Base-by-base conservation (phyloP, 371 early-diverging fungal genomes). In the Mortierella sp. region DNA sequence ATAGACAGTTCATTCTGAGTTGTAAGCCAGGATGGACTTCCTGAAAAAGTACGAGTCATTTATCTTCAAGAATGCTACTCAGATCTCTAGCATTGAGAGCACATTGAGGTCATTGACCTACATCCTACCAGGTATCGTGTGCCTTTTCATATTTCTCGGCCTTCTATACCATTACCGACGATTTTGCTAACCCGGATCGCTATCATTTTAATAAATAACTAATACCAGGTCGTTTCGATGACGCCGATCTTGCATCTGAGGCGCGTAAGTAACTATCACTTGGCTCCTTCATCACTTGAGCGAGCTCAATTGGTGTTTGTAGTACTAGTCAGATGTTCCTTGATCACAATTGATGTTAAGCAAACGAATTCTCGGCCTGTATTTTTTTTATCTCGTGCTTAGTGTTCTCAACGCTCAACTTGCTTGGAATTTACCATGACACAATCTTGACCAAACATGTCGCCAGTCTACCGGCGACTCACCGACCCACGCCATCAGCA, bases 181-280 rank as follows among this genome's bases (percentile, higher is more conserved):
- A 3, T 59, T 32, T 61, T n/a, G n/a, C 11, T 43, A 3, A 10
- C 10, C 43, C 43, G 16, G 43, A 43, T 43, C 43, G 43, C 8
- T 9, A 0, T 43, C 9, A 1, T 2, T 6, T 43, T 43, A n/a
- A n/a, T 60, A 35, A 18, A 20, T 54, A 28, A 0, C 39, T 28
- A 32, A 28, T 54, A 49, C 52, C 72, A 95, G 97, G 98, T 64
- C 93, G 97, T 20, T 98, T 98, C 80, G 91, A 92, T 51, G 96
- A 97, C 83, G 93, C 97, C 12, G 97, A 98, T 75, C 87, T 98
- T 30, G 95, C 95, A 24, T 96, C 98, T 16, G 97, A 97, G 90
- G 94, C 93, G 30, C 79, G 95, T 92, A 93, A 86, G 88, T 80
- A 20, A 39, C 16, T 9, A 43, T 43, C 43, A 14, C 43, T 16